Conservation (phyloP, 2,329 filamentous ascomycete species). For the Alternaria postmessia region DNA sequence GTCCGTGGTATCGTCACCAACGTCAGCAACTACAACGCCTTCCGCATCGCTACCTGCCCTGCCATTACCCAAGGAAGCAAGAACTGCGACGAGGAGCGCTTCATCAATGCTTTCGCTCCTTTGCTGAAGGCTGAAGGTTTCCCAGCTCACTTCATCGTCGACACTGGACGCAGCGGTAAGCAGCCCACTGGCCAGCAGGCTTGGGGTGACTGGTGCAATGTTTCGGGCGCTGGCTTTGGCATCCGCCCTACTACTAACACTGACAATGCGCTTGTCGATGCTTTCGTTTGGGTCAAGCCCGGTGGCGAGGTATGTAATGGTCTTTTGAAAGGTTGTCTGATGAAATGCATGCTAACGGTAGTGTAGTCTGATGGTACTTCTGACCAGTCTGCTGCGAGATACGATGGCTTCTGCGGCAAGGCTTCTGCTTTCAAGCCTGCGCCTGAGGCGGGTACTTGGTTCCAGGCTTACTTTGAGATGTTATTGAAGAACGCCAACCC, state of each 20-base stretch:
- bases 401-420: slow-evolving; percentile 64
- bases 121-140: slow-evolving; percentile 58
- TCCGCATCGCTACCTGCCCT: slow-evolving; percentile 55
- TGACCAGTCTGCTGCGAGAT: slow-evolving; percentile 55
- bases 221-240: slow-evolving; percentile 70
- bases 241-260: slow-evolving; percentile 70
- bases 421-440: slow-evolving; percentile 67
- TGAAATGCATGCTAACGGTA: neutral
- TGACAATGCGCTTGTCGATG: slow-evolving; percentile 66
- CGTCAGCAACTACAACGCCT: slow-evolving; percentile 67
- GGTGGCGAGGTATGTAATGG: slow-evolving; percentile 57
- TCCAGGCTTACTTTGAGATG: slow-evolving; percentile 57
- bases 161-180: slow-evolving; percentile 66
- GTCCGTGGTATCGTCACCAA: slow-evolving; percentile 65
- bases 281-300: slow-evolving; percentile 76
- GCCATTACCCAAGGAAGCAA: slow-evolving; percentile 56
- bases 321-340: neutral
- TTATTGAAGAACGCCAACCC: slow-evolving; percentile 48
- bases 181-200: slow-evolving; percentile 64
- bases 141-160: slow-evolving; percentile 64
- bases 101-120: slow-evolving; percentile 61
- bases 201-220: slow-evolving; percentile 76
- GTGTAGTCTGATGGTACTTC: slow-evolving; percentile 55
- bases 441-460: slow-evolving; percentile 75
- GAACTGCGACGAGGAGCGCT: slow-evolving; percentile 64